Evolutionary conservation across 495 filamentous ascomycete genomes (phyloP), one percentile per base, ranked within the genome.

Genomic region (Xanthoparmelia taractica): DNA sequence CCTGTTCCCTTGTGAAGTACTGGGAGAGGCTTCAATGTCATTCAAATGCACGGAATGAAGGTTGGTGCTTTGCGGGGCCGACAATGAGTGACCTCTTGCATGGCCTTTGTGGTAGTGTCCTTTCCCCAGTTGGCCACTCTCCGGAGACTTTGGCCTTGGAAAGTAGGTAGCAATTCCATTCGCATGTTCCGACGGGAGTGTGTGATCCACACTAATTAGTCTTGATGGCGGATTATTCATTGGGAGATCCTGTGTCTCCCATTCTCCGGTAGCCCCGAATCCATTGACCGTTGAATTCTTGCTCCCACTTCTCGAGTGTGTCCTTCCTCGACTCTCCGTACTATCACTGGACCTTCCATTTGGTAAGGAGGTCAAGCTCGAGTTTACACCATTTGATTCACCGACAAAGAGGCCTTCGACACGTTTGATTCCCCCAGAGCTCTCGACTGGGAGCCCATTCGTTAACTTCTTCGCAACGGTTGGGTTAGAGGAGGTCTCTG

Each of bases 251-350:
- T 72, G 70, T 64, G 77, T 72, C 61, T 73, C 74, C 50, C 71
- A 67, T 45, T 84, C 74, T 58, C 71, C 72, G 41, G 61, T 57
- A 64, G 80, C 78, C 66, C 71, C 52, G 37, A 15, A 29, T 33
- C 68, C 78, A 65, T 79, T 82, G 59, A 74, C 76, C 61, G 81
- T 63, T 23, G 82, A 84, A 40, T 78, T 70, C 60, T 78, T 75
- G 68, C 81, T 84, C 52, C 76, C 79, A 68, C 83, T 80, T 61
- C 78, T 80, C 48, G 81, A 82, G 54, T 73, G 75, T 31, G 71
- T 72, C 65, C 73, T 70, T 20, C 81, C 80, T 66, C 76, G 77
- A 59, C 75, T 80, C 61, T 81, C 79, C 12, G 78, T 79, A 58
- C 76, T 75, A 68, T 75, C 73, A 65, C 79, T 80, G 20, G 78